These are phyloP conservation scores for Juglanconis sp. DNA, from an alignment of 2,329 filamentous ascomycete species.

Conservation along the genomic window DNA sequence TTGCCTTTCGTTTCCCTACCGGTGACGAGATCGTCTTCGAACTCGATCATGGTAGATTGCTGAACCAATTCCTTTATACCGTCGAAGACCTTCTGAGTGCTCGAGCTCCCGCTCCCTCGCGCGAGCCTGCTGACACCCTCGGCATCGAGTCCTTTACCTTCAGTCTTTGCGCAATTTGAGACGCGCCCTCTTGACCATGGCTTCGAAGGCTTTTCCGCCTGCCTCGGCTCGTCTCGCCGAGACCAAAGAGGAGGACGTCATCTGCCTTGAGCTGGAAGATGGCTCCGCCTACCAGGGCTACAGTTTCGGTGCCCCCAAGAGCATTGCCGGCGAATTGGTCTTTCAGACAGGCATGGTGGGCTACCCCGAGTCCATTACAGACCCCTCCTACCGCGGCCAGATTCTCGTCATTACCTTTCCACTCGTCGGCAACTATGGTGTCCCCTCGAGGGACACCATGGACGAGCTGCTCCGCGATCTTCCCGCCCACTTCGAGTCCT, in stretches of 20 bases:
- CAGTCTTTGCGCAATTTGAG: constrained; percentile 1
- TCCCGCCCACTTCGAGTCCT: constrained; percentile 89
- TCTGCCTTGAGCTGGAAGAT: constrained; percentile 91
- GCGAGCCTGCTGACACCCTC: constrained; percentile 10
- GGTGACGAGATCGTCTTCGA: constrained; percentile 14
- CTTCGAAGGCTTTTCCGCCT: constrained; percentile 44
- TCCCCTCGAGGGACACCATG: constrained; percentile 79
- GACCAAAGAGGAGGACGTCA: constrained; percentile 55
- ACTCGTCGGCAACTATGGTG: constrained; percentile 94
- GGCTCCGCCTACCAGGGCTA: constrained; percentile 88
- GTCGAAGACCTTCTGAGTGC: constrained; percentile 5
- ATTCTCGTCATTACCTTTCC: constrained; percentile 97
- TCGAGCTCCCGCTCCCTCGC: constrained; percentile 2
- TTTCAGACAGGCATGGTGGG: constrained; percentile 99
- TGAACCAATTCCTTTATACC: constrained; percentile 8
- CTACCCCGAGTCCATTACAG: constrained; percentile 90
- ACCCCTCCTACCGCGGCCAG: constrained; percentile 85
- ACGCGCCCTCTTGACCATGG: constrained; percentile 27
- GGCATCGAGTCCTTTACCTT: constrained; percentile 7
- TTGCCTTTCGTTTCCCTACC: constrained; percentile 5
- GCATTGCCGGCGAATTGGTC: constrained; percentile 92
- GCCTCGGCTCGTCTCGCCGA: constrained; percentile 59
- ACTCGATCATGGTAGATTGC: constrained; percentile 12
- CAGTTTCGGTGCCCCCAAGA: constrained; percentile 95
- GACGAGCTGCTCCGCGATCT: constrained; percentile 83